Conservation (phyloP, 2,329 filamentous ascomycete species). For the Clonostachys byssicola region DNA sequence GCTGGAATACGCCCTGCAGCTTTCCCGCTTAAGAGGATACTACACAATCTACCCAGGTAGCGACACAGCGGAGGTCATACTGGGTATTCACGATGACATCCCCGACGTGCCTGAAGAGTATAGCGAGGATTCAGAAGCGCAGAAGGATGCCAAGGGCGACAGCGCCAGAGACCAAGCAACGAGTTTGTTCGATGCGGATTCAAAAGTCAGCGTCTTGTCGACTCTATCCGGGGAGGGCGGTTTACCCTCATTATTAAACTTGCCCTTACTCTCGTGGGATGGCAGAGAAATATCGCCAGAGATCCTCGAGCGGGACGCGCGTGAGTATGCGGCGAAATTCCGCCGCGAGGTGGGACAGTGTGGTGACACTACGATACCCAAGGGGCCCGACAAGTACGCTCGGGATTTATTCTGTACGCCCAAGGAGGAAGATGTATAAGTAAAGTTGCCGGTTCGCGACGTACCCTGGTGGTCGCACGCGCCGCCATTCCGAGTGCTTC, state of each 20-base stretch:
- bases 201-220: constrained; percentile 39
- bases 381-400: constrained; percentile 28
- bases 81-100: constrained; percentile 75
- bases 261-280: constrained; percentile 62
- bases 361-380: constrained; percentile 20
- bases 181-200: constrained; percentile 33
- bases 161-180: constrained; percentile 18
- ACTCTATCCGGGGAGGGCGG: constrained; percentile 38
- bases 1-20: constrained; percentile 73
- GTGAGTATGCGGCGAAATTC: constrained; percentile 54
- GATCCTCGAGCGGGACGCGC: constrained; percentile 34
- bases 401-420: constrained; percentile 62
- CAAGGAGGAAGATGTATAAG: neutral
- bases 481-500: too few species aligned
- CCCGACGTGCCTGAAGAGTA: constrained; percentile 70
- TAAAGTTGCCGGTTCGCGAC: too few species aligned
- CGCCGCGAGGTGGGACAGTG: constrained; percentile 66
- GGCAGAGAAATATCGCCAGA: constrained; percentile 40
- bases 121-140: constrained; percentile 15
- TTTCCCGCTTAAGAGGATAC: constrained; percentile 75
- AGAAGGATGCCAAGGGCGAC: constrained; percentile 11
- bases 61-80: constrained; percentile 47
- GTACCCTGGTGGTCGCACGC: too few species aligned
- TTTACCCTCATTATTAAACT: constrained; percentile 34
- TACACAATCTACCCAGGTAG: constrained; percentile 73